These are phyloP conservation scores for Decorospora gaudefroyi DNA, from an alignment of 2,329 filamentous ascomycete genomes.

Conservation along the genomic window DNA sequence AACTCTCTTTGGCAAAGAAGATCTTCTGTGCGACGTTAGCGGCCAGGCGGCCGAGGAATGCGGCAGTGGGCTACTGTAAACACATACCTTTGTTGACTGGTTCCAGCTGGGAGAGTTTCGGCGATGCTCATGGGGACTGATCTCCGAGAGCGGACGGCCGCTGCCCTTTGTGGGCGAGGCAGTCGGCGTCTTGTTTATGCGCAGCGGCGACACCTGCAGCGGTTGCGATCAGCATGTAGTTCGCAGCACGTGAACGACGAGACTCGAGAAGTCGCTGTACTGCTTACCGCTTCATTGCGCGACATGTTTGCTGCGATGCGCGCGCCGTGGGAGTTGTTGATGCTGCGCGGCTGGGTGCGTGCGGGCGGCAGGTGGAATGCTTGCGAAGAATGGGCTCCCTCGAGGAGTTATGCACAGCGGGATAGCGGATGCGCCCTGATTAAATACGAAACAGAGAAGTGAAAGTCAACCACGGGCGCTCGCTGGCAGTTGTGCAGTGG, in stretches of 20 bases:
- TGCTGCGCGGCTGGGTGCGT: conserved; percentile 28
- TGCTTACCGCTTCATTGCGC: conserved; percentile 48
- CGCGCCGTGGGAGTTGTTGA: conserved; percentile 19
- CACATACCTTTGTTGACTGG: conserved; percentile 68
- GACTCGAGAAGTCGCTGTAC: neutral
- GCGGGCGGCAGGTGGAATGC: conserved; percentile 30
- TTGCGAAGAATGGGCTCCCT: conserved; percentile 43
- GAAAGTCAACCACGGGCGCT: conserved; percentile 36
- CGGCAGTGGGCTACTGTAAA: neutral
- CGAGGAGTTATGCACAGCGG: conserved; percentile 29
- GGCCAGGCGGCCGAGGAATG: conserved; percentile 17
- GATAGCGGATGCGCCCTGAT: conserved; percentile 21
- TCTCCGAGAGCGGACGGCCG: conserved; percentile 76
- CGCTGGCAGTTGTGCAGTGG: conserved; percentile 34
- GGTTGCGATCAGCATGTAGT: conserved; percentile 13
- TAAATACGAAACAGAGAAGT: conserved; percentile 28
- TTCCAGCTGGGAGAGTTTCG: conserved; percentile 93
- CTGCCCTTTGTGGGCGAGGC: conserved; percentile 66
- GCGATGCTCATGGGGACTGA: conserved; percentile 81
- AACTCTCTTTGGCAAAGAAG: conserved; percentile 71
- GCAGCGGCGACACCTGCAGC: conserved; percentile 73
- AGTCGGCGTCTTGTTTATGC: conserved; percentile 72
- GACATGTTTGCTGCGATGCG: conserved; percentile 42
- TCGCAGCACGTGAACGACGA: neutral
- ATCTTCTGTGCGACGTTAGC: conserved; percentile 62